phyloP scores from a whole-genome alignment of 176 grass and related monocot species.

The Triticum dicoccoides region DNA sequence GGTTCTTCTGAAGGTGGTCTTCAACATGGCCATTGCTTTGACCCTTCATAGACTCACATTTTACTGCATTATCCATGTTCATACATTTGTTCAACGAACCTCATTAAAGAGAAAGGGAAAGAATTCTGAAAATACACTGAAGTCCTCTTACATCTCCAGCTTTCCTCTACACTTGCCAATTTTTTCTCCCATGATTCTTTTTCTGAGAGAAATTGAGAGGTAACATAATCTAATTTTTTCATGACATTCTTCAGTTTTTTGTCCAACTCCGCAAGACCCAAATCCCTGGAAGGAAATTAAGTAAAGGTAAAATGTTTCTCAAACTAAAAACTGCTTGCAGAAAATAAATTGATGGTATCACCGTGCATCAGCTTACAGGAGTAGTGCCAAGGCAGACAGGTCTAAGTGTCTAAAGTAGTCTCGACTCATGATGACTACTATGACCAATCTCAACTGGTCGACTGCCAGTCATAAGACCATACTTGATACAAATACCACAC shows the following conservation, averaged over 20 bases:
- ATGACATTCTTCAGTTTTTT: slow-evolving; percentile 59
- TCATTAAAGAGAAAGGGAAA: slow-evolving; percentile 7
- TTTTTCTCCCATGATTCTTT: slow-evolving; percentile 88
- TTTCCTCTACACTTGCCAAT: slow-evolving; percentile 78
- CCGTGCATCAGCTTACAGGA: slow-evolving; percentile 2
- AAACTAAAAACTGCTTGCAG: slow-evolving; percentile 10
- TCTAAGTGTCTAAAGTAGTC: not conserved
- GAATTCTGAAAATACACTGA: slow-evolving; percentile 11
- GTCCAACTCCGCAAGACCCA: slow-evolving; percentile 64
- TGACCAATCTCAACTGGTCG: not conserved
- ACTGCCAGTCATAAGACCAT: not conserved
- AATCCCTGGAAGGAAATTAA: slow-evolving; percentile 61
- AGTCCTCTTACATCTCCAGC: slow-evolving; percentile 74
- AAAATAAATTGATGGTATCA: slow-evolving; percentile 1
- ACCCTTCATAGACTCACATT: slow-evolving; percentile 68
- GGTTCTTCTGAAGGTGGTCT: slow-evolving; percentile 74
- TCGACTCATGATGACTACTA: not conserved
- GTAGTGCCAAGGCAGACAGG: not conserved
- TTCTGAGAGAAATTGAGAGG: slow-evolving; percentile 63
- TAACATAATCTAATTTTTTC: slow-evolving; percentile 75
- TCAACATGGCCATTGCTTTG: slow-evolving; percentile 63
- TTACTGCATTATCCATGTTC: slow-evolving; percentile 58
- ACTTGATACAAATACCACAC: slow-evolving; percentile 1
- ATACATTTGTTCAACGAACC: slow-evolving; percentile 2
- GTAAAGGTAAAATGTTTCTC: slow-evolving; percentile 1